Percentiles rank a stretch among this genome's conserved stretches.
These are phyloP conservation scores for Flaveria sonorensis DNA, from an alignment of 129 eudicot genomes.

Conservation along the genomic window DNA sequence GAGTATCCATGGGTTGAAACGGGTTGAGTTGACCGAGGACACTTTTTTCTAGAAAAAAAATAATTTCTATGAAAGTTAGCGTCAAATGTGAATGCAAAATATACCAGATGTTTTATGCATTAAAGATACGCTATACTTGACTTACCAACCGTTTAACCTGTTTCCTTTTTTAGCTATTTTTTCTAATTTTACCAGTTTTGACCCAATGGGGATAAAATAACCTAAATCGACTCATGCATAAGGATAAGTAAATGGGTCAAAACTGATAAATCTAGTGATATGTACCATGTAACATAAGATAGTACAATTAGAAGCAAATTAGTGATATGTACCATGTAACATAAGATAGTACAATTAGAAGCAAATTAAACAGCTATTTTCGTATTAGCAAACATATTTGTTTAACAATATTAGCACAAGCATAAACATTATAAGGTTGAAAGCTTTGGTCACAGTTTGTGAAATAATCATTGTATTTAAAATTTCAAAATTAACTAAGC, in stretches of 20 bases:
- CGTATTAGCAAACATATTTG: not conserved
- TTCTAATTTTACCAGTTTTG: not conserved
- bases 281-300: too few relatives aligned
- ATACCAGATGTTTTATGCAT: not conserved
- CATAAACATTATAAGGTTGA: not conserved
- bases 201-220: not conserved
- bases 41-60: not conserved
- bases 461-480: not conserved
- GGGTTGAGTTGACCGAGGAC: not conserved
- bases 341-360: not conserved
- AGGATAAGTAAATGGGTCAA: not conserved
- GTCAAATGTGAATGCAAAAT: not conserved
- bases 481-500: not conserved
- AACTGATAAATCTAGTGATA: too few relatives aligned
- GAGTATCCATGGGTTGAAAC: too few relatives aligned
- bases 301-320: too few relatives aligned
- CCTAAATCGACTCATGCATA: not conserved
- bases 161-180: not conserved
- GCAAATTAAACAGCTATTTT: not conserved
- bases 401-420: conserved; percentile 1
- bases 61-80: not conserved
- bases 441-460: not conserved
- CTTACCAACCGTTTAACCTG: not conserved
- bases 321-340: not conserved
- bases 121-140: not conserved